Base-by-base conservation (phyloP, 768 basidiomycete genomes). In the Coprinellus micaceus region DNA sequence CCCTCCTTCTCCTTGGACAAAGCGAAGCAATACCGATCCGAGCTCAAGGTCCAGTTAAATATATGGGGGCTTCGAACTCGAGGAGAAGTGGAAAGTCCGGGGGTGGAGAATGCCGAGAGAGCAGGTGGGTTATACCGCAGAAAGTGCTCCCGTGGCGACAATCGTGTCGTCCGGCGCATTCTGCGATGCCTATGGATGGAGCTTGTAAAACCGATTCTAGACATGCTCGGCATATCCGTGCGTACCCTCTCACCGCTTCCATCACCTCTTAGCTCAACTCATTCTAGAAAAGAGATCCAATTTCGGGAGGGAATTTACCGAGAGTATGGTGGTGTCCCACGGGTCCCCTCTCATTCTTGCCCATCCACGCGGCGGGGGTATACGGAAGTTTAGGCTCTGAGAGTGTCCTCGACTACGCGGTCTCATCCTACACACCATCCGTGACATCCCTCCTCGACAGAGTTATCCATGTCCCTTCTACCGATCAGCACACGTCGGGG, bases 371-470 rank as follows among this genome's bases (percentile, higher is more conserved):
- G 26, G 58, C 58, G 12, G 58, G 58, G 2, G 56, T 56, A 3
- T 56, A 60, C 29, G 24, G 22, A 11, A 19, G 4, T 10, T 10
- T 19, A 7, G 51, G 37, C 6, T 45, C 39, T 11, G 33, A 36
- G n/a, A 29, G 25, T 40, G 21, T 60, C 15, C 52, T 53, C 12
- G 58, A 65, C 36, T 63, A 54, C 37, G 61, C 54, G 7, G 54
- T 63, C 6, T 66, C 61, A 4, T 65, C 65, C 25, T 66, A 66
- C 57, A 63, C 59, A n/a, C 51, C 65, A 24, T 57, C 52, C 21
- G 22, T 64, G 6, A 46, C 43, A 12, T 39, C 54, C 0, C 39
- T 66, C 5, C 15, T 62, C 12, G 22, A 55, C 21, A 51, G 54
- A 25, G 53, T 55, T 30, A 54, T 26, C 19, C 36, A 46, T 19